These are phyloP conservation scores for Didymella exigua DNA, from an alignment of 2,329 filamentous ascomycete genomes.

Conservation along the genomic window DNA sequence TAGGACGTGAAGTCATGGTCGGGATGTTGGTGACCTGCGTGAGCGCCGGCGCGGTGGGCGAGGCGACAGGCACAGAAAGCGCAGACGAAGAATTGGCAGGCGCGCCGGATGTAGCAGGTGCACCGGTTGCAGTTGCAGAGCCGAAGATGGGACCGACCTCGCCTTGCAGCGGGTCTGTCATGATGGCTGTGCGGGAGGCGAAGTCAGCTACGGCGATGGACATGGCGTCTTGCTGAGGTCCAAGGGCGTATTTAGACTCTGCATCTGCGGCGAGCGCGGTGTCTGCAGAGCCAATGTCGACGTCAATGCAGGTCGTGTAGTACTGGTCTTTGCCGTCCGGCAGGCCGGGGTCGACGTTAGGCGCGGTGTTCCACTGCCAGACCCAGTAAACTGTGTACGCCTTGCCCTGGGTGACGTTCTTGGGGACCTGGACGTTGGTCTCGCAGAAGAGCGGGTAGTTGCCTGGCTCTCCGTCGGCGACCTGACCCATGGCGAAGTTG, in stretches of 20 bases:
- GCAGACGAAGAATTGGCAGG: conserved; percentile 7
- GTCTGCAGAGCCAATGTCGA: conserved; percentile 52
- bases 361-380: conserved; percentile 76
- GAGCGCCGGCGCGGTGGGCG: conserved; percentile 11
- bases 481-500: conserved; percentile 59
- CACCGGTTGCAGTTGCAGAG: conserved; percentile 16
- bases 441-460: conserved; percentile 75
- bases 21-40: conserved; percentile 23
- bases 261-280: conserved; percentile 26
- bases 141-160: conserved; percentile 34
- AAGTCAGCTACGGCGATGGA: conserved; percentile 49
- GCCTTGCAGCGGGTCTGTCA: conserved; percentile 33
- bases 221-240: conserved; percentile 51
- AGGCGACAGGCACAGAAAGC: neutral
- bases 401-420: conserved; percentile 64
- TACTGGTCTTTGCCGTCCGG: conserved; percentile 60
- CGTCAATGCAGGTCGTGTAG: conserved; percentile 65
- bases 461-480: conserved; percentile 32
- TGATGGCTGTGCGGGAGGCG: conserved; percentile 49
- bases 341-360: conserved; percentile 45
- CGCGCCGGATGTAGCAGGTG: conserved; percentile 4
- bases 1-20: conserved; percentile 22
- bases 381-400: conserved; percentile 91
- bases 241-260: conserved; percentile 31
- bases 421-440: conserved; percentile 76